Evolutionary conservation across 2,329 filamentous ascomycete genomes (phyloP).

Genomic region (Elsinoe arachidis): DNA sequence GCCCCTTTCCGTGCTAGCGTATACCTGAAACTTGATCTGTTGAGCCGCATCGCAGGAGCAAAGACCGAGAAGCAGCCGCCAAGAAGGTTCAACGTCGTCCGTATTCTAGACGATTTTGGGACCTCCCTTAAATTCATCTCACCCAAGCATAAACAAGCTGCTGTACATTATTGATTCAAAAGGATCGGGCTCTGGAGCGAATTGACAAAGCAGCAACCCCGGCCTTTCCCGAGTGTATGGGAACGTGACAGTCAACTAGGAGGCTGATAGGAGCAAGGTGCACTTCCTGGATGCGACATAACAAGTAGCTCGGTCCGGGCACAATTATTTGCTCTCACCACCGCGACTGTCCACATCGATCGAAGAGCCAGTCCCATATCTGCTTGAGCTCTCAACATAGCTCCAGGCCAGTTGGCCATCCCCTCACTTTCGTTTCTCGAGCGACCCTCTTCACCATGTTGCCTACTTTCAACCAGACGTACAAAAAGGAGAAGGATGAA

Average conservation of each 20-base stretch:
- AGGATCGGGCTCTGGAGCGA: not conserved
- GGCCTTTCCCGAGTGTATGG: not conserved
- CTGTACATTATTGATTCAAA: not conserved
- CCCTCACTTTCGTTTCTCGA: not conserved
- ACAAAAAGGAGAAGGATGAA: slow-evolving; percentile 13
- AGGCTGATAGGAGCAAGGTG: slow-evolving; percentile 10
- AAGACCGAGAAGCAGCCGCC: slow-evolving; percentile 8
- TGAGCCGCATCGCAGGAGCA: not conserved
- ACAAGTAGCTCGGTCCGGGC: not conserved
- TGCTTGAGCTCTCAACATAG: not conserved
- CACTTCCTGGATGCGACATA: slow-evolving; percentile 3
- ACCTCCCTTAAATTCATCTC: not conserved
- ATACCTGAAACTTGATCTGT: slow-evolving; percentile 8
- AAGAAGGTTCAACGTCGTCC: slow-evolving; percentile 12
- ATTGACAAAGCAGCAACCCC: not conserved
- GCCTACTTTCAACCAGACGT: slow-evolving; percentile 3
- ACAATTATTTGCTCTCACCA: not conserved
- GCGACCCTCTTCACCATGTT: slow-evolving; percentile 1
- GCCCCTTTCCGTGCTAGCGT: not conserved
- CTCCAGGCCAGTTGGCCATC: slow-evolving; percentile 3
- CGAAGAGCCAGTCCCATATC: not conserved
- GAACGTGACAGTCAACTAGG: not conserved
- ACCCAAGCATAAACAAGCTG: not conserved
- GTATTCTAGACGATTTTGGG: not conserved
- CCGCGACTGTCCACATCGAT: not conserved